Evolutionary conservation across 176 grass and related monocot species (phyloP).

Genomic region (Bothriochloa decipiens): DNA sequence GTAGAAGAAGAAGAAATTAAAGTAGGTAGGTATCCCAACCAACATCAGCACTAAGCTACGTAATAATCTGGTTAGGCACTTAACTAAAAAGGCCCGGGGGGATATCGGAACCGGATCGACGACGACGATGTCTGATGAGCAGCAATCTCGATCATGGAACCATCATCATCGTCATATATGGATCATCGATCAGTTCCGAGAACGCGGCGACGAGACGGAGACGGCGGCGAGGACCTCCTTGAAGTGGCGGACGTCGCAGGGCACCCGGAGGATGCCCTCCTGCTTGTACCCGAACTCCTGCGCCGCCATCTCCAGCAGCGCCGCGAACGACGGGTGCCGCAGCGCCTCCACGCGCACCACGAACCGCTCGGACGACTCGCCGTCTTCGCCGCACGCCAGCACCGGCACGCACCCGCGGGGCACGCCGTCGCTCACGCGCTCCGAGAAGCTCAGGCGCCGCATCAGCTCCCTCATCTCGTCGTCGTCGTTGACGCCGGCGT

Average conservation of each 20-base stretch:
- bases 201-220: slow-evolving; percentile 12
- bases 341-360: slow-evolving; percentile 64
- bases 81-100: too few relatives aligned
- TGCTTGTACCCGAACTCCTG: slow-evolving; percentile 78
- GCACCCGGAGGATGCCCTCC: slow-evolving; percentile 70
- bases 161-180: neutral
- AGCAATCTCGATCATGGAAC: neutral
- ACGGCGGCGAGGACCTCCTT: slow-evolving; percentile 37
- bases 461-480: slow-evolving; percentile 53
- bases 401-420: slow-evolving; percentile 75
- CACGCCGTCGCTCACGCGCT: slow-evolving; percentile 41
- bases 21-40: neutral
- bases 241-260: slow-evolving; percentile 61
- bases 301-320: slow-evolving; percentile 61
- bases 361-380: slow-evolving; percentile 50
- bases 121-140: neutral
- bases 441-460: slow-evolving; percentile 53
- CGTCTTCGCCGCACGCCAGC: slow-evolving; percentile 47
- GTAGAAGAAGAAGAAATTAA: neutral
- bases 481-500: neutral
- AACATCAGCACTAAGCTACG: neutral
- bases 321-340: slow-evolving; percentile 56
- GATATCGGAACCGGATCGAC: neutral
- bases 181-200: neutral
- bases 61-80: slow-evolving; percentile 4